phyloP scores from a whole-genome alignment of 768 basidiomycete genomes.

The Boletus pseudo-olivaceus region DNA sequence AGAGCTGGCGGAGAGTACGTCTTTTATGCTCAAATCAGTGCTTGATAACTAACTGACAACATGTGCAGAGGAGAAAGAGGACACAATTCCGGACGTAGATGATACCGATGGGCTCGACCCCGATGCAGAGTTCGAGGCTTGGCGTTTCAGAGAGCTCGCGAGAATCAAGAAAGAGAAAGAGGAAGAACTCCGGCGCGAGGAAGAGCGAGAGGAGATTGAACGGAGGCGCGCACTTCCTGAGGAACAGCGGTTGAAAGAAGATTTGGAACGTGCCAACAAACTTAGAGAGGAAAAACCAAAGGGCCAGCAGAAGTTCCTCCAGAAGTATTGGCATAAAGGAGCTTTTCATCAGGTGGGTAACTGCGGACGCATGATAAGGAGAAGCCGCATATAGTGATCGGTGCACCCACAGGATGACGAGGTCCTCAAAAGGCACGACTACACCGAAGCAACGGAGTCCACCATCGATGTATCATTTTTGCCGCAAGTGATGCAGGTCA shows the following conservation, averaged over 20 bases:
- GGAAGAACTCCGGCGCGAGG: slow-evolving; percentile 73
- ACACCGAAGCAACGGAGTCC: slow-evolving; percentile 84
- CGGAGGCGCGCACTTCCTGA: slow-evolving; percentile 89
- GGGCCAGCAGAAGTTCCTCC: slow-evolving; percentile 87
- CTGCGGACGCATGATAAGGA: neutral
- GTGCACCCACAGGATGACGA: slow-evolving; percentile 69
- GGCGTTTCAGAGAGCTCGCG: slow-evolving; percentile 91
- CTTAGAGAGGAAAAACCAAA: slow-evolving; percentile 85
- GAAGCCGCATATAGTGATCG: slow-evolving; percentile 12
- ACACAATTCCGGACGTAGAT: slow-evolving; percentile 81
- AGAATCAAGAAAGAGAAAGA: slow-evolving; percentile 94
- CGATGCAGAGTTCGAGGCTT: slow-evolving; percentile 87
- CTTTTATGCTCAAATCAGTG: neutral
- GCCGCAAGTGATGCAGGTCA: slow-evolving; percentile 96
- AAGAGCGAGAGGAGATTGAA: slow-evolving; percentile 89
- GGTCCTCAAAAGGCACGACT: slow-evolving; percentile 79
- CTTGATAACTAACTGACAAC: slow-evolving; percentile 6
- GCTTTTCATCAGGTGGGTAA: slow-evolving; percentile 88
- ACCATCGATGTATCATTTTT: slow-evolving; percentile 84
- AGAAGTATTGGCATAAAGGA: slow-evolving; percentile 99
- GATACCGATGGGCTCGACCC: slow-evolving; percentile 94
- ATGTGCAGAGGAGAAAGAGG: slow-evolving; percentile 79
- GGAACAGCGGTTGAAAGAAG: slow-evolving; percentile 88
- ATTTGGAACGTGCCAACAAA: slow-evolving; percentile 81
- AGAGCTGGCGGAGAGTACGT: slow-evolving; percentile 88